These are phyloP conservation scores for Vaccinium macrocarpon DNA, from an alignment of 148 eudicot species.

Conservation along the genomic window DNA sequence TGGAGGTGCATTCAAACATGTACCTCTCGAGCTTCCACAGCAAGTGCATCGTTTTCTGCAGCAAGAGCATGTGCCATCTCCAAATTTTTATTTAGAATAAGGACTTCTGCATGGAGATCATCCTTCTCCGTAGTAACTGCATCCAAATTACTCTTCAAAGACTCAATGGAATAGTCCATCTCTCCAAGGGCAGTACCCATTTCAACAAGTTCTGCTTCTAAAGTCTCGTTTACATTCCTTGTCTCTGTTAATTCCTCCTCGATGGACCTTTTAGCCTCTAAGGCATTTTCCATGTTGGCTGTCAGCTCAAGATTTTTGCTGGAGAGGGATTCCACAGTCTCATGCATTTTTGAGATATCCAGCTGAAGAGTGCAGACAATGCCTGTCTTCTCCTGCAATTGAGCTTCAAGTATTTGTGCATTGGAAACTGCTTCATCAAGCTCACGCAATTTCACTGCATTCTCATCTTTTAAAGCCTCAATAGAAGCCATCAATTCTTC, in stretches of 20 bases:
- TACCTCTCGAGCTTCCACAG: conserved; percentile 82
- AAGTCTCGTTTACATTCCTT: conserved; percentile 41
- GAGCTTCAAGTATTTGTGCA: conserved; percentile 47
- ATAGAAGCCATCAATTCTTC: conserved; percentile 46
- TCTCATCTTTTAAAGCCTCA: conserved; percentile 51
- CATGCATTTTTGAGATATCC: conserved; percentile 49
- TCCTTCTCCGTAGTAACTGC: conserved; percentile 53
- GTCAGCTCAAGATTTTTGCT: conserved; percentile 47
- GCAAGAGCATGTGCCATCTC: conserved; percentile 76
- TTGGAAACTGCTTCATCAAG: conserved; percentile 45
- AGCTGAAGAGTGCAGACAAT: conserved; percentile 43
- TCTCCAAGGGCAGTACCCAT: conserved; percentile 50
- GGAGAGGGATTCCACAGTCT: conserved; percentile 38
- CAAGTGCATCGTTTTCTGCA: conserved; percentile 73
- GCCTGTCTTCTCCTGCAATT: conserved; percentile 51
- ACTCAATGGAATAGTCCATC: conserved; percentile 47
- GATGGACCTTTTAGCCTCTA: conserved; percentile 35
- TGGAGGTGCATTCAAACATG: not conserved
- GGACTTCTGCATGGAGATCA: conserved; percentile 42
- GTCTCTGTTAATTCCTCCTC: conserved; percentile 61
- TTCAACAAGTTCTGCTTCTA: conserved; percentile 58
- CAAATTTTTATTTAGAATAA: conserved; percentile 55
- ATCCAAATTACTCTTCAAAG: conserved; percentile 47
- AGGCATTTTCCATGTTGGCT: conserved; percentile 37
- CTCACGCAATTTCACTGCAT: conserved; percentile 41